Base-by-base conservation (phyloP, 1,284 basidiomycete species). In the Irpex sp. region DNA sequence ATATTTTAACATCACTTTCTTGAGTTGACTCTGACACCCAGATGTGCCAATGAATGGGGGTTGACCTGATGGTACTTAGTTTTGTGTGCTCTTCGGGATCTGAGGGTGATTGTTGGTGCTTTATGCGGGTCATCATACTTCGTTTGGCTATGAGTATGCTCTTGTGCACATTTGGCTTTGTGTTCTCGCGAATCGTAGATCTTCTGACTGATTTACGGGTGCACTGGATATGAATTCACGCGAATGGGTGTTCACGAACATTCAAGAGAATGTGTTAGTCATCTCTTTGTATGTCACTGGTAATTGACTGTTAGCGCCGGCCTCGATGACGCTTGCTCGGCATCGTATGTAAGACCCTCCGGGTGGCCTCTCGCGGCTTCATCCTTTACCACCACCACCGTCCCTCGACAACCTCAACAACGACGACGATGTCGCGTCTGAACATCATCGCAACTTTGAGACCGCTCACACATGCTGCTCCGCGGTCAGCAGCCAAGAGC, bases 391-490 rank as follows among this genome's bases (percentile, higher is more conserved):
- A 61, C 58, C 53, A 61, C 60, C 49, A 52, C 58, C 49, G 9
- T 53, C 57, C 19, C 58, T 23, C 45, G 4, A 47, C 33, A 35
- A 45, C 39, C 14, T 45, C 39, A 7, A n/a, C 47, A 9, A 28
- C 45, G 35, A n/a, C 58, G 18, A 54, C n/a, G 18, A 63, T 63
- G 63, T 52, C 60, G 42, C 61, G 63, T 36, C 28, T 62, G 19
- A 52, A 47, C 39, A 33, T 64, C 10, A 12, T 45, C 39, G 39
- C 56, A 7, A 45, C 16, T 2, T 51, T 57, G 36, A 73, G 67
- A 23, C 71, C 72, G 35, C 61, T 73, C 6, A 57, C 67, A 14
- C 52, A 57, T n/a, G 62, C 69, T 12, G 61, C 66, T 56, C 62
- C 66, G 0, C 63, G 61, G 36, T 54, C 52, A 28, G 28, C 52